Evolutionary conservation across 495 filamentous ascomycete species (phyloP).

Genomic region (Hypoxylon lienhwacheense): DNA sequence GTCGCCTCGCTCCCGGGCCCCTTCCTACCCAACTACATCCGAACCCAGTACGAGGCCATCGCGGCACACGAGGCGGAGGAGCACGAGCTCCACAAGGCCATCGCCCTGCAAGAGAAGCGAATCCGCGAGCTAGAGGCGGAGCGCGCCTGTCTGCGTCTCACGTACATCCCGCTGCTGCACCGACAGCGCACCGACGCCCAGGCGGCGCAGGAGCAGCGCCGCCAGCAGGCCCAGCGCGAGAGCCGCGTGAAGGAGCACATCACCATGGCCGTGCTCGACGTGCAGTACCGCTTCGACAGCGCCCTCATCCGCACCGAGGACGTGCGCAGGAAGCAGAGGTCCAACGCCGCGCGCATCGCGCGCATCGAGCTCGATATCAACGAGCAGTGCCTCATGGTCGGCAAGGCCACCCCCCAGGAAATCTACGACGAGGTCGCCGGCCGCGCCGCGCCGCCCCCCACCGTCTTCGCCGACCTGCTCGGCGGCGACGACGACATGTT

Average conservation of each 20-base stretch:
- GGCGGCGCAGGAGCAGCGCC: not conserved
- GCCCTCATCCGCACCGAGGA: conserved; percentile 4
- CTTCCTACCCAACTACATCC: not conserved
- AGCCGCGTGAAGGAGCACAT: conserved; percentile 3
- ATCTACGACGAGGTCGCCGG: conserved; percentile 21
- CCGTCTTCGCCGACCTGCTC: not conserved
- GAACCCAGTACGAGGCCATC: not conserved
- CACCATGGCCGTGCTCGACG: not conserved
- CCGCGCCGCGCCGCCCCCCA: not conserved
- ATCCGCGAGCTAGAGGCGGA: not conserved
- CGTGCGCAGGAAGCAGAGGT: not conserved
- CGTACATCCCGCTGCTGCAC: conserved; percentile 7
- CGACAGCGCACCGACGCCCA: not conserved
- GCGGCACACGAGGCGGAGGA: not conserved
- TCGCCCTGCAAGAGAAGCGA: not conserved
- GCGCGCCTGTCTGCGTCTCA: not conserved
- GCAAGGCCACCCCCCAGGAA: conserved; percentile 2
- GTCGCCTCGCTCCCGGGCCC: not conserved
- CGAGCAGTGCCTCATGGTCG: conserved; percentile 10
- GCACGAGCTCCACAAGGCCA: not conserved
- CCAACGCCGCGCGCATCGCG: not conserved
- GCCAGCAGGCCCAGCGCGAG: not conserved
- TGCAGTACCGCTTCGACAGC: not conserved
- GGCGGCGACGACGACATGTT: not conserved
- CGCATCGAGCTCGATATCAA: conserved; percentile 8